Base-by-base conservation (phyloP, 1,284 basidiomycete genomes). In the Trametes hirsuta region DNA sequence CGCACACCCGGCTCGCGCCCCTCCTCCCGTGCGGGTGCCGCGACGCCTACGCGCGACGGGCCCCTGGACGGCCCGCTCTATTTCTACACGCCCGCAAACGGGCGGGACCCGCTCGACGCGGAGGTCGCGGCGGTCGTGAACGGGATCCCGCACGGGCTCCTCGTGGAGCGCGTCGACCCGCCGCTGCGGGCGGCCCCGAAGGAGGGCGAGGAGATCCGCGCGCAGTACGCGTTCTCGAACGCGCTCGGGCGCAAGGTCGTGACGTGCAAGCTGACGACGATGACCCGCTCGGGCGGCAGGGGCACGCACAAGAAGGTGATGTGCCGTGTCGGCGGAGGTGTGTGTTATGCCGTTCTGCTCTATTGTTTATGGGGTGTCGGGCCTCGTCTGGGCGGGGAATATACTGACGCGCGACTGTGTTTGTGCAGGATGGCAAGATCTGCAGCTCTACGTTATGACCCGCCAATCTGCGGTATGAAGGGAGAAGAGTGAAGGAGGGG, bases 271-370 rank as follows among this genome's bases (percentile, higher is more conserved):
- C 77, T 96, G 73, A 91, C 94, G 47, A 91, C 90, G 51, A 78
- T 91, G 72, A 83, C 83, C 55, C 81, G 90, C 47, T 74, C 81
- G 8, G 81, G 83, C 4, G 82, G 85, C 71, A 79, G 81, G 54
- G 74, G 80, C 21, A 83, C 78, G 66, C 85, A 83, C 57, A 91
- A 88, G 82, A 93, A 93, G 74, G 93, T 94, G 25, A 89, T 95
- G 87, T 91, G 88, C 75, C 85, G 91, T 62, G 87, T 94, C 56
- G 91, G 91, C 56, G 91, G 91, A 72, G 91, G 90, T 88, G 65
- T 71, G 85, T 79, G 6, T 64, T 41, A 41, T 58, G 9, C 45
- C 9, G 22, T 25, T 34, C 66, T 42, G 55, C 35, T 11, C n/a
- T 36, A 14, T 18, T 18, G 18, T 1, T 18, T 40, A 40, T 59